Conservation (phyloP, 1,139 yeast genomes). For the Arxiozyma bovina region DNA sequence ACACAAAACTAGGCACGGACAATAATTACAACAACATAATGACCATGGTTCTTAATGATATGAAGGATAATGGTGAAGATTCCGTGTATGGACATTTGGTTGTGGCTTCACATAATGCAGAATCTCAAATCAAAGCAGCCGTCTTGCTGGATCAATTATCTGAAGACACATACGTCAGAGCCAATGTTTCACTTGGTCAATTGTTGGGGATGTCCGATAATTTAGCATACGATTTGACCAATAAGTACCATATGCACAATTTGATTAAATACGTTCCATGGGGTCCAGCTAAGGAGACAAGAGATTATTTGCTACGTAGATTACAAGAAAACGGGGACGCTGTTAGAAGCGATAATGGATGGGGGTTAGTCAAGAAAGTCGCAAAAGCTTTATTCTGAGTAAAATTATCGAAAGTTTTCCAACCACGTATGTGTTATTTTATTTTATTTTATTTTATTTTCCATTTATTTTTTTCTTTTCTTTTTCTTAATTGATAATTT, state of each 20-base stretch:
- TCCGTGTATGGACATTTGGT: slow-evolving; percentile 73
- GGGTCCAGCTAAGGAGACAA: slow-evolving; percentile 95
- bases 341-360: slow-evolving; percentile 79
- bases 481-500: slow-evolving; percentile 17
- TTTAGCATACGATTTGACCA: slow-evolving; percentile 66
- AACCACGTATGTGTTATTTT: too few relatives aligned
- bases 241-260: slow-evolving; percentile 55
- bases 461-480: slow-evolving; percentile 26
- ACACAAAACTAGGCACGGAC: slow-evolving; percentile 40
- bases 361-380: slow-evolving; percentile 59
- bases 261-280: slow-evolving; percentile 94
- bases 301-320: slow-evolving; percentile 82
- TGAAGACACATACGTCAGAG: slow-evolving; percentile 25
- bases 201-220: slow-evolving; percentile 94
- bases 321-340: slow-evolving; percentile 97
- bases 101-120: slow-evolving; percentile 84
- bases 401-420: too few relatives aligned
- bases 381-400: not conserved
- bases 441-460: too few relatives aligned
- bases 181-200: slow-evolving; percentile 80
- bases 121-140: slow-evolving; percentile 68
- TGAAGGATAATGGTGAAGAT: slow-evolving; percentile 42
- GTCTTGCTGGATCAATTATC: slow-evolving; percentile 34
- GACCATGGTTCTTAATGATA: slow-evolving; percentile 51
- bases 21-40: slow-evolving; percentile 65